Base-by-base conservation (phyloP, 2,329 filamentous ascomycete genomes). In the Aspergillus brunneoviolaceus region DNA sequence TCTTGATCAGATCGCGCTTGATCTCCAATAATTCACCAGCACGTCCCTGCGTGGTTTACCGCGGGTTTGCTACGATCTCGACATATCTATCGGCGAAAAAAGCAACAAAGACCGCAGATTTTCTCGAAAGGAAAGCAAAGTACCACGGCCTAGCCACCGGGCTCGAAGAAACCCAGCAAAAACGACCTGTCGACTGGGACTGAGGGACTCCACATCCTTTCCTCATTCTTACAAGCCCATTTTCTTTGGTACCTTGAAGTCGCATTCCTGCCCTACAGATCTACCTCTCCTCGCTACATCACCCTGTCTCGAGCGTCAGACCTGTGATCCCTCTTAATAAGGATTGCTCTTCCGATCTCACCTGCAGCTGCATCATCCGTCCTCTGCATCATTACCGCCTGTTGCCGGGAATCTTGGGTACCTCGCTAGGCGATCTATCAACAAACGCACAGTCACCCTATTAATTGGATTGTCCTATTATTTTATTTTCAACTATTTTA, bases 291-390 rank as follows among this genome's bases (percentile, higher is more conserved):
- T 61, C 52, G 60, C 62, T 66, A 62, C 63, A 64, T 64, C 61
- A 61, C 60, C 60, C 62, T 61, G 56, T 60, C 61, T 66, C 56
- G 49, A 63, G 61, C 59, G 55, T 63, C 49, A 56, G 62, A 57
- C 59, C 53, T 60, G 69, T 69, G 66, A 42, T 42, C 16, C 64
- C 59, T 71, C 69, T 72, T 73, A 70, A 72, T 59, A 72, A 74
- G 72, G 72, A 69, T 71, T 66, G 60, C 52, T 64, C 66, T 70
- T 71, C 73, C 72, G 70, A 76, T 74, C 72, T 71, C 62, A 68
- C 69, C 69, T 71, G 71, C 72, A 72, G 65, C 63, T 68, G 66
- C 65, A 70, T 67, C 67, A 60, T 63, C 59, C 60, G 65, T 64
- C 62, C 59, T 60, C 66, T 66, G 62, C 61, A 61, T 63, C 55